Evolutionary conservation across 306 rosid genomes (phyloP).

Genomic region (Cyamopsis tetragonoloba): DNA sequence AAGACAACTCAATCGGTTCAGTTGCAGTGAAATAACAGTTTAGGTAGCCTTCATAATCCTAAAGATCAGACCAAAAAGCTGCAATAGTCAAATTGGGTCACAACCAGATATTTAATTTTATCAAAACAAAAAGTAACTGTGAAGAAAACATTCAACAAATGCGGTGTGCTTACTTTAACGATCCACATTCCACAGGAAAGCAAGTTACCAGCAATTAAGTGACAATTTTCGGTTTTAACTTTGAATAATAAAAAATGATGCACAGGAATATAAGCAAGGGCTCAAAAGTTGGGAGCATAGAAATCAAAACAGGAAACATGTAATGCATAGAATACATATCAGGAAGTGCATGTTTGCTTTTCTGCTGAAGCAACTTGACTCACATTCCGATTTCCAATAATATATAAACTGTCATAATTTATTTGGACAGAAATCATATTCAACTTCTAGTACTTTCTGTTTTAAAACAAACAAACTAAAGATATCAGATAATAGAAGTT

Average conservation of each 20-base stretch:
- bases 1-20: neutral
- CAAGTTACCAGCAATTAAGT: neutral
- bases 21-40: neutral
- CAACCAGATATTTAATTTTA: no score
- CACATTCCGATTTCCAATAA: no score
- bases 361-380: no score
- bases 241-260: neutral
- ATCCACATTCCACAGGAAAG: neutral
- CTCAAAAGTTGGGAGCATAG: neutral
- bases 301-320: slow-evolving; percentile 11
- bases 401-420: no score
- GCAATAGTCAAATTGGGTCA: neutral
- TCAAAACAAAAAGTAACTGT: no score
- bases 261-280: neutral
- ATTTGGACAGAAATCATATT: no score
- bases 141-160: no score
- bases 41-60: no score
- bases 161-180: no score
- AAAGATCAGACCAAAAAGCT: neutral
- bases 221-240: neutral
- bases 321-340: neutral
- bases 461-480: no score
- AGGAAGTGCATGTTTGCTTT: no score
- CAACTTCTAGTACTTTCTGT: no score
- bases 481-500: neutral